These are phyloP conservation scores for Erythrophleum ivorense DNA, from an alignment of 331 rosid genomes.

Conservation along the genomic window DNA sequence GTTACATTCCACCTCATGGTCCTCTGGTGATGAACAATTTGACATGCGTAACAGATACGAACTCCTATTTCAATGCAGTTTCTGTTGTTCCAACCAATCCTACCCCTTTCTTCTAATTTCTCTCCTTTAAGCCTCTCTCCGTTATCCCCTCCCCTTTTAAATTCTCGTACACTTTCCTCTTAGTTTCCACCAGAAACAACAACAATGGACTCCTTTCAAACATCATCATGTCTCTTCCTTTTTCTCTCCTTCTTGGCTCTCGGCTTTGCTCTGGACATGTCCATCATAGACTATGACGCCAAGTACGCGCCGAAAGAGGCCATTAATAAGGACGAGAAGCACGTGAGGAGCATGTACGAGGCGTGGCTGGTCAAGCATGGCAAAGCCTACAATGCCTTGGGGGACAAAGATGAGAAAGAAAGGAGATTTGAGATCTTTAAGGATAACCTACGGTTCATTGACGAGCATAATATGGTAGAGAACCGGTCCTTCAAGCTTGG, in stretches of 20 bases:
- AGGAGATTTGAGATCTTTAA: constrained; percentile 67
- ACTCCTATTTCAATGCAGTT: constrained; percentile 40
- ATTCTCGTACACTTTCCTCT: background rate
- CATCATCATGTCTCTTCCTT: constrained; percentile 30
- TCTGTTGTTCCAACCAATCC: constrained; percentile 13
- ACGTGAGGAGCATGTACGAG: constrained; percentile 57
- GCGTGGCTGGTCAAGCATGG: constrained; percentile 73
- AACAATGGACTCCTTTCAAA: constrained; percentile 17
- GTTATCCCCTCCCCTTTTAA: background rate
- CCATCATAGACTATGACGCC: constrained; percentile 71
- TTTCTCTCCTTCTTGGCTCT: constrained; percentile 19
- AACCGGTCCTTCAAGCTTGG: constrained; percentile 56
- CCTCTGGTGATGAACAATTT: background rate
- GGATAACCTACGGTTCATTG: constrained; percentile 68
- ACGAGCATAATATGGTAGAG: constrained; percentile 53
- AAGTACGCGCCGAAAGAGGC: constrained; percentile 29
- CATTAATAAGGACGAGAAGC: constrained; percentile 33
- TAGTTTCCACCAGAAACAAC: background rate
- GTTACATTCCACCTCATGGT: background rate
- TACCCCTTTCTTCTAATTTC: background rate
- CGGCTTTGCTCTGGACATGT: constrained; percentile 57
- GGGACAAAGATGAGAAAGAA: constrained; percentile 80
- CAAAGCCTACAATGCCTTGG: constrained; percentile 67
- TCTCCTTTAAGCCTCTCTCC: background rate
- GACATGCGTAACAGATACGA: constrained; percentile 17